Conservation (phyloP, 441 rosid species). For the Manihot esculenta region DNA sequence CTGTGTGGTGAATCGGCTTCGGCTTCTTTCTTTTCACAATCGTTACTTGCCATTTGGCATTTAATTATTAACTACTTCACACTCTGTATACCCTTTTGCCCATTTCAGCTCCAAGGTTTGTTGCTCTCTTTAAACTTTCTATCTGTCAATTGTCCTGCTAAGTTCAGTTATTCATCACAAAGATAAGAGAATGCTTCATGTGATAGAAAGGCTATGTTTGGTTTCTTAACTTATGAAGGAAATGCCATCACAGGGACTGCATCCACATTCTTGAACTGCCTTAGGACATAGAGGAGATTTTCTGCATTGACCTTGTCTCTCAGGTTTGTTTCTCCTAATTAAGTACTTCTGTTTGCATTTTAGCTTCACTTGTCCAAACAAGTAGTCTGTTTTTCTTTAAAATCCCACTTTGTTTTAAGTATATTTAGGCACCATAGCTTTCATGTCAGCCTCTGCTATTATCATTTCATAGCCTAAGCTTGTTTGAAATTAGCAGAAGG, state of each 20-base stretch:
- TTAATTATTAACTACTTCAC: background rate
- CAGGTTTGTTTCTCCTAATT: conserved; percentile 6
- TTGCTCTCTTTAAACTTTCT: background rate
- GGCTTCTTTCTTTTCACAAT: background rate
- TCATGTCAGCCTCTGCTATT: background rate
- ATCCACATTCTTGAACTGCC: background rate
- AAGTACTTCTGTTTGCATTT: background rate
- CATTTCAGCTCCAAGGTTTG: conserved; percentile 19
- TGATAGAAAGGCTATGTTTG: too few species aligned
- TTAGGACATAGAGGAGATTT: background rate
- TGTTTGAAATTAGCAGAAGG: background rate
- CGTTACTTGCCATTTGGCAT: conserved; percentile 23
- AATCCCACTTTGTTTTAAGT: too few species aligned
- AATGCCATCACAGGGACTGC: conserved; percentile 16
- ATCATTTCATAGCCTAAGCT: background rate
- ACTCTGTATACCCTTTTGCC: conserved; percentile 3
- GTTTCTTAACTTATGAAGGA: background rate
- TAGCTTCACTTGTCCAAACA: too few species aligned
- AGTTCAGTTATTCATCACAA: background rate
- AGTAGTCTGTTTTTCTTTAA: too few species aligned
- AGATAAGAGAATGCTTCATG: background rate
- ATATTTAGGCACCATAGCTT: too few species aligned
- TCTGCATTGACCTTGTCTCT: background rate
- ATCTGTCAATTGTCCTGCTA: background rate
- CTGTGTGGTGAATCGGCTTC: conserved; percentile 17